Conservation (phyloP, 1,284 basidiomycete genomes). For the Fomitopsis betulina region DNA sequence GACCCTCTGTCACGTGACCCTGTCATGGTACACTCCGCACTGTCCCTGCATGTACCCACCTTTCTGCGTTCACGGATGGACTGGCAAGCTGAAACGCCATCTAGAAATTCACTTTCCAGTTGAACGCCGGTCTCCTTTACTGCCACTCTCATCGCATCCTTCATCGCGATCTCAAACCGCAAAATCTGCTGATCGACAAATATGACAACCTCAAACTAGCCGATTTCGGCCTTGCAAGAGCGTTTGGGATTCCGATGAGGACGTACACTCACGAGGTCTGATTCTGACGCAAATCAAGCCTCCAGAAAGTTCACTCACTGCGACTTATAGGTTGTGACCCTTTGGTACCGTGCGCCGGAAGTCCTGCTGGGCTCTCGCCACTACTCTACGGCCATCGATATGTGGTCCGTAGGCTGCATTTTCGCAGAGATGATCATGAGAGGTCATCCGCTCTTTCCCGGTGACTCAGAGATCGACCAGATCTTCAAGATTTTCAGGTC, state of each 20-base stretch:
- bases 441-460: conserved; percentile 91
- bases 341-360: conserved; percentile 98
- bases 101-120: conserved; percentile 89
- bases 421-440: conserved; percentile 91
- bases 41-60: not conserved
- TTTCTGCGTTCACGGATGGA: too few species aligned
- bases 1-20: conserved; percentile 24
- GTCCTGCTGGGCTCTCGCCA: conserved; percentile 94
- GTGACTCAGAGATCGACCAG: conserved; percentile 99
- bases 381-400: conserved; percentile 96
- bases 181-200: conserved; percentile 94
- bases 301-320: not conserved
- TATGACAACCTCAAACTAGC: conserved; percentile 90
- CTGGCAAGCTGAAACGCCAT: not conserved
- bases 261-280: conserved; percentile 97
- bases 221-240: conserved; percentile 94
- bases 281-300: not conserved
- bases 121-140: conserved; percentile 86
- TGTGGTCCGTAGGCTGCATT: conserved; percentile 98
- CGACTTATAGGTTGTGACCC: conserved; percentile 80
- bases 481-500: conserved; percentile 99
- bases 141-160: conserved; percentile 96
- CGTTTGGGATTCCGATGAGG: conserved; percentile 96
- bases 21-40: not conserved
- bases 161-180: conserved; percentile 96